Percentiles rank a stretch among this genome's conserved stretches.
These are phyloP conservation scores for Aspergillus ibericus DNA, from an alignment of 2,329 filamentous ascomycete species.

Conservation along the genomic window DNA sequence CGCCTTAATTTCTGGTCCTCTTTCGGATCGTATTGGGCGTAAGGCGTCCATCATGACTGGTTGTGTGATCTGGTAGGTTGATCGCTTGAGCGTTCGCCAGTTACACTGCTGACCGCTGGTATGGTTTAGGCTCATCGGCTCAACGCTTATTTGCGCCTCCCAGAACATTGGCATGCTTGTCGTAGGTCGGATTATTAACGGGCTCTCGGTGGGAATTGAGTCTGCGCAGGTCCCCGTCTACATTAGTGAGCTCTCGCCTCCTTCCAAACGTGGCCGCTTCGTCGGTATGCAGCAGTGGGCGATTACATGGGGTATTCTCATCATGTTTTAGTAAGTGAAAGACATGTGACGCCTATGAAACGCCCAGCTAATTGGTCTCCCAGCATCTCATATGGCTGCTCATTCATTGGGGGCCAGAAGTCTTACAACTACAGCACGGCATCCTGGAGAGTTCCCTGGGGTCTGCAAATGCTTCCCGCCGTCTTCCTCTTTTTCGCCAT, in stretches of 20 bases:
- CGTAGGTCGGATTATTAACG: conserved; percentile 67
- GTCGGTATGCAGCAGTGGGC: conserved; percentile 74
- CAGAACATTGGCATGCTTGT: conserved; percentile 69
- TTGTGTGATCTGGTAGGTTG: conserved; percentile 46
- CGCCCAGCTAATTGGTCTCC: conserved; percentile 3
- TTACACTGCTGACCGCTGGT: conserved; percentile 26
- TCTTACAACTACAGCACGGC: conserved; percentile 39
- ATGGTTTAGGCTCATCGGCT: conserved; percentile 54
- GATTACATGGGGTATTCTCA: conserved; percentile 70
- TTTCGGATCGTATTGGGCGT: conserved; percentile 57
- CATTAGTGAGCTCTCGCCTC: conserved; percentile 64
- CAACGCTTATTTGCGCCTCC: conserved; percentile 59
- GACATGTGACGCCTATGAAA: too few species aligned
- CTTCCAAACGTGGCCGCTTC: conserved; percentile 59
- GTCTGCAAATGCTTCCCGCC: conserved; percentile 62
- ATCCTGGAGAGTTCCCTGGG: conserved; percentile 66
- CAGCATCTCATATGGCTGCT: conserved; percentile 60
- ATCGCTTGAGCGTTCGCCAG: conserved; percentile 51
- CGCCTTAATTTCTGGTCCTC: conserved; percentile 54
- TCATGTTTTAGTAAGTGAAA: conserved; percentile 61
- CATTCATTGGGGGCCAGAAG: conserved; percentile 54
- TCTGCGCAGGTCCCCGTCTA: conserved; percentile 72
- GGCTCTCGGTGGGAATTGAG: conserved; percentile 70
- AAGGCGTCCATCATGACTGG: conserved; percentile 54
- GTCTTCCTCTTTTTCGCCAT: conserved; percentile 59